These are phyloP conservation scores for Xylaria sp. DNA, from an alignment of 2,329 filamentous ascomycete species.

Conservation along the genomic window DNA sequence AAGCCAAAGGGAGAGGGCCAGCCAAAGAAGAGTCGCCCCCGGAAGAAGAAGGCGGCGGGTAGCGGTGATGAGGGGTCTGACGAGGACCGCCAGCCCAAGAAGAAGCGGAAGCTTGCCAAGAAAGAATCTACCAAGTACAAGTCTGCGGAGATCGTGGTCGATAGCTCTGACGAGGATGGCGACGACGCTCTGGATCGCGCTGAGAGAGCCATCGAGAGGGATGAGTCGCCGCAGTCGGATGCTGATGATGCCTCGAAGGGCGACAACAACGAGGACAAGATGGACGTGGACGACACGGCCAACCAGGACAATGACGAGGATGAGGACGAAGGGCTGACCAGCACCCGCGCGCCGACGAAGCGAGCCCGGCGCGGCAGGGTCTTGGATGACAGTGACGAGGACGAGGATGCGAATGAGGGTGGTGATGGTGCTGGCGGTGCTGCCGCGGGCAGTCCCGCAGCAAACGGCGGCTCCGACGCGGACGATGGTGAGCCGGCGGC, in stretches of 20 bases:
- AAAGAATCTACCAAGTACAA: conserved; percentile 73
- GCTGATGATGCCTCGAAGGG: conserved; percentile 36
- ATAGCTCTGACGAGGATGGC: conserved; percentile 62
- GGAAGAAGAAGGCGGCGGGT: conserved; percentile 64
- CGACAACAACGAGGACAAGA: conserved; percentile 44
- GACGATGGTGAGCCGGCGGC: conserved; percentile 25
- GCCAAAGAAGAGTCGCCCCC: conserved; percentile 44
- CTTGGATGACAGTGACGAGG: conserved; percentile 58
- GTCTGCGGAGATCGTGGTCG: conserved; percentile 80
- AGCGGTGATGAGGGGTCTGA: conserved; percentile 52
- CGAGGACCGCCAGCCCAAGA: conserved; percentile 59
- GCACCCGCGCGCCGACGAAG: conserved; percentile 46
- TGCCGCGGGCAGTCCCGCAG: conserved; percentile 12
- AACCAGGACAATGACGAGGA: conserved; percentile 53
- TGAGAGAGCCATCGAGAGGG: conserved; percentile 45
- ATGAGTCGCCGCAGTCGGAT: conserved; percentile 32
- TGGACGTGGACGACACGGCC: conserved; percentile 54
- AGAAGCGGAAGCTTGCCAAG: conserved; percentile 60
- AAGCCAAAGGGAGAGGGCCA: conserved; percentile 45
- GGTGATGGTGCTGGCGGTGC: conserved; percentile 23
- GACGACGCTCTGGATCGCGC: conserved; percentile 50
- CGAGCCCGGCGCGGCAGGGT: conserved; percentile 55
- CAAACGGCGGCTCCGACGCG: conserved; percentile 18
- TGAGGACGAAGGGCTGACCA: conserved; percentile 50
- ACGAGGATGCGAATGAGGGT: conserved; percentile 47